Percentiles rank a stretch among this genome's conserved stretches.
phyloP scores from a whole-genome alignment of 306 rosid genomes.

The Sesbania bispinosa region DNA sequence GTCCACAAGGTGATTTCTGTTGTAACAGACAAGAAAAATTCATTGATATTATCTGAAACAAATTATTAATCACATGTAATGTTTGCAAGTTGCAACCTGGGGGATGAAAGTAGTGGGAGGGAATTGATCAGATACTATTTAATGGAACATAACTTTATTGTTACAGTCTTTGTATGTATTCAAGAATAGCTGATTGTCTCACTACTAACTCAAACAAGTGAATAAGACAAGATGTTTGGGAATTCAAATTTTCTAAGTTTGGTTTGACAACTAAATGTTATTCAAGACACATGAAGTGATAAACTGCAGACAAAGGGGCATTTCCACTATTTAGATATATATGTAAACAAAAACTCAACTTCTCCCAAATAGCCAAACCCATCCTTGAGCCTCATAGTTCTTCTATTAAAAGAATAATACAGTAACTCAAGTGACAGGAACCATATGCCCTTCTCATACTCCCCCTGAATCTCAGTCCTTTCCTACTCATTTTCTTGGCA shows the following conservation, averaged over 20 bases:
- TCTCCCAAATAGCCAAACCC: neutral
- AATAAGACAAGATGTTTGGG: no score
- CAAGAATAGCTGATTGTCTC: no score
- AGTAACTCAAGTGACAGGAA: neutral
- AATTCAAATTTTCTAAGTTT: no score
- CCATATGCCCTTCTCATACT: neutral
- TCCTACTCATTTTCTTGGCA: neutral
- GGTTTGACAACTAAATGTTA: neutral
- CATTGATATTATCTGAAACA: conserved; percentile 19
- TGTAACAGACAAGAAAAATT: conserved; percentile 13
- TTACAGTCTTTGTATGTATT: no score
- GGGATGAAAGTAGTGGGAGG: neutral
- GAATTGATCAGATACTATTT: neutral
- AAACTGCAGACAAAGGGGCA: neutral
- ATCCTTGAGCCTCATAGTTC: neutral
- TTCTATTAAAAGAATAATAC: neutral
- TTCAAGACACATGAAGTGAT: neutral
- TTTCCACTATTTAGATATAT: neutral
- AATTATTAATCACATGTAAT: conserved; percentile 4
- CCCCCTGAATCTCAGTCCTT: neutral
- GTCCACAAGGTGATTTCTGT: conserved; percentile 30
- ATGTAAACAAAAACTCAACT: neutral
- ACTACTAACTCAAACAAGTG: no score
- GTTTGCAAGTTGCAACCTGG: neutral
- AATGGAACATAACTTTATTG: neutral